Percentiles rank a stretch among this genome's conserved stretches.
These are phyloP conservation scores for Paramecium octaurelia DNA, from an alignment of 73 alveolate genomes.

Conservation along the genomic window DNA sequence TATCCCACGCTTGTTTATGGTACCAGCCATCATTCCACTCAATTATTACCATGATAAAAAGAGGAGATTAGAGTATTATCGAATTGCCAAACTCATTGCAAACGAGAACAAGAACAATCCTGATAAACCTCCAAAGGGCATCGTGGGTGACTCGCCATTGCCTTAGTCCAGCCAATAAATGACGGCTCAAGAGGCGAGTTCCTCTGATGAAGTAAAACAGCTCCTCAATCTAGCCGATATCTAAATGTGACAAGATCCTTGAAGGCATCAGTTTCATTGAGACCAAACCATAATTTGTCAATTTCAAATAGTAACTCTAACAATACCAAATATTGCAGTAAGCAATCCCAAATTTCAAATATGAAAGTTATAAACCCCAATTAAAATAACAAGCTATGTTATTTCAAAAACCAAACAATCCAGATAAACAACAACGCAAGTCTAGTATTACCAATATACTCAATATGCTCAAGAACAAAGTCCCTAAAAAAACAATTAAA, in stretches of 20 bases:
- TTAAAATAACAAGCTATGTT: background rate
- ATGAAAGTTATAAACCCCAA: background rate
- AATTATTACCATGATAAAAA: constrained; percentile 49
- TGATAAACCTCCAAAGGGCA: constrained; percentile 54
- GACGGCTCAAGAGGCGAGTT: background rate
- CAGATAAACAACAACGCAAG: background rate
- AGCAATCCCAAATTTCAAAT: background rate
- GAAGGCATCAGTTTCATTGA: background rate
- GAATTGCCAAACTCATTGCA: constrained; percentile 42
- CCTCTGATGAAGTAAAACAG: background rate
- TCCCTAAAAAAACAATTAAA: background rate
- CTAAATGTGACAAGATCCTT: background rate
- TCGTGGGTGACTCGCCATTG: constrained; percentile 54
- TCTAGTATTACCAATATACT: background rate
- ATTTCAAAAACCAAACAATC: background rate
- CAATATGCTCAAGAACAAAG: background rate
- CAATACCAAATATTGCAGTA: background rate
- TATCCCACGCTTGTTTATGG: constrained; percentile 51
- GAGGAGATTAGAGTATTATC: constrained; percentile 48
- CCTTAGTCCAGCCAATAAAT: background rate
- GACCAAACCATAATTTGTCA: background rate
- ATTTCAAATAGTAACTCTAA: background rate
- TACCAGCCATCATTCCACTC: background rate
- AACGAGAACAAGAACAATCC: constrained; percentile 58
- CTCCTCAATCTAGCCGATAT: background rate